Evolutionary conservation across 2,329 filamentous ascomycete species (phyloP).

Genomic region (Fusarium sp.): DNA sequence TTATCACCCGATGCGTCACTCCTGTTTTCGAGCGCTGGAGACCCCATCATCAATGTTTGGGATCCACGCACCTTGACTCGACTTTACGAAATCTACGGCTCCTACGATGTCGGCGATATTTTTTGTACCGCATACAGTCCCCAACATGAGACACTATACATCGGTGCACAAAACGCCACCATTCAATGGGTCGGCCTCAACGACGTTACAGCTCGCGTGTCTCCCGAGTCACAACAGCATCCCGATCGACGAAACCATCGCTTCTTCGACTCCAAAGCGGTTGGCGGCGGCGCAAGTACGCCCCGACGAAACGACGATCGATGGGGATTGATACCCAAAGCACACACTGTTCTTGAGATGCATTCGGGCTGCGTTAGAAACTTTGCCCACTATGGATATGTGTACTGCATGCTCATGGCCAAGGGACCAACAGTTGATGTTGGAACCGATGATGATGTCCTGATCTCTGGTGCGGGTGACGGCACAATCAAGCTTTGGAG

Average conservation of each 20-base stretch:
- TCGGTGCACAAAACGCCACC: constrained; percentile 93
- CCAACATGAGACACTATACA: constrained; percentile 83
- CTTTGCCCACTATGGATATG: constrained; percentile 94
- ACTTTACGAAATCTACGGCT: constrained; percentile 90
- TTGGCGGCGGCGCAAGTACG: constrained; percentile 79
- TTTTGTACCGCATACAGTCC: constrained; percentile 94
- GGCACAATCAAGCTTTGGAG: constrained; percentile 96
- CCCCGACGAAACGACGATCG: constrained; percentile 75
- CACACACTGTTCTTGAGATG: constrained; percentile 77
- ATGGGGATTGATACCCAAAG: constrained; percentile 65
- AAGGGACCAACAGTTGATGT: constrained; percentile 75
- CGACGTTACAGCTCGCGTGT: constrained; percentile 69
- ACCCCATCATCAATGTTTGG: constrained; percentile 96
- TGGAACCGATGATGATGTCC: constrained; percentile 79
- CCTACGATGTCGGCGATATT: constrained; percentile 93
- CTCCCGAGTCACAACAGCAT: constrained; percentile 74
- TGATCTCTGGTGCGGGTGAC: constrained; percentile 93
- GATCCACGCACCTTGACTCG: constrained; percentile 79
- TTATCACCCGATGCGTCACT: constrained; percentile 80
- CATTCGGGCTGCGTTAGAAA: constrained; percentile 82
- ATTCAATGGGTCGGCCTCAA: constrained; percentile 91
- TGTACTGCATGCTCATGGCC: constrained; percentile 94
- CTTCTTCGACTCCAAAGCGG: constrained; percentile 92
- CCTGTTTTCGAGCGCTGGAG: constrained; percentile 92
- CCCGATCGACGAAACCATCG: constrained; percentile 82